Percentiles rank a stretch among this genome's conserved stretches.
These are phyloP conservation scores for Clonostachys solani DNA, from an alignment of 2,329 filamentous ascomycete genomes.

Conservation along the genomic window DNA sequence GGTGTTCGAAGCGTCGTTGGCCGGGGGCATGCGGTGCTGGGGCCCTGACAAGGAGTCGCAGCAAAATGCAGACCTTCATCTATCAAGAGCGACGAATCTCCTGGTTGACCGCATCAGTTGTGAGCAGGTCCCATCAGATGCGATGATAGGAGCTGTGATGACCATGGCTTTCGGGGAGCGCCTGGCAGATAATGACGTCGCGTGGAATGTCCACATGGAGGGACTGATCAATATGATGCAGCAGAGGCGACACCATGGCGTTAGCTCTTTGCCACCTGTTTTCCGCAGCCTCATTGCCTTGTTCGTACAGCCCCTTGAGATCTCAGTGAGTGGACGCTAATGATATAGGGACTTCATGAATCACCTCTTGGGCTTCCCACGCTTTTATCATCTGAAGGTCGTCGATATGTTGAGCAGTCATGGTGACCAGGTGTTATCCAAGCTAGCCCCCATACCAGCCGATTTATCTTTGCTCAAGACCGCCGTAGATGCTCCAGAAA, in stretches of 20 bases:
- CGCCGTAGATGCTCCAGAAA: neutral
- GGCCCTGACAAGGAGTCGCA: neutral
- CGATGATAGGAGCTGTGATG: neutral
- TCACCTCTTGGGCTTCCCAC: neutral
- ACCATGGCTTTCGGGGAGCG: constrained; percentile 4
- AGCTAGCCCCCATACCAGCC: neutral
- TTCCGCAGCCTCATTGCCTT: neutral
- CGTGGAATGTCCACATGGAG: constrained; percentile 4
- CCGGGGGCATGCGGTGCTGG: constrained; percentile 2
- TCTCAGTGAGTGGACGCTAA: neutral
- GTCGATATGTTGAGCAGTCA: neutral
- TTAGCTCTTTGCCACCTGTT: neutral
- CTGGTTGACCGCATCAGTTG: constrained; percentile 1
- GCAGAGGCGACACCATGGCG: neutral
- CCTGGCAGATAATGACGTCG: constrained; percentile 1
- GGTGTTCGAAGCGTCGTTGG: constrained; percentile 3
- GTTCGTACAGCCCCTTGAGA: neutral
- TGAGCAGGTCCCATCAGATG: constrained; percentile 1
- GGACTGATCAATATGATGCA: neutral
- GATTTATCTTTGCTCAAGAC: neutral
- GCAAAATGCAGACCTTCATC: neutral
- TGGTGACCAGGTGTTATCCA: neutral
- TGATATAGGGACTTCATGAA: neutral
- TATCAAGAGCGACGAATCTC: neutral
- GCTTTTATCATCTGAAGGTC: neutral